These are phyloP conservation scores for Gastrolobium villosum DNA, from an alignment of 306 rosid species.

Conservation along the genomic window DNA sequence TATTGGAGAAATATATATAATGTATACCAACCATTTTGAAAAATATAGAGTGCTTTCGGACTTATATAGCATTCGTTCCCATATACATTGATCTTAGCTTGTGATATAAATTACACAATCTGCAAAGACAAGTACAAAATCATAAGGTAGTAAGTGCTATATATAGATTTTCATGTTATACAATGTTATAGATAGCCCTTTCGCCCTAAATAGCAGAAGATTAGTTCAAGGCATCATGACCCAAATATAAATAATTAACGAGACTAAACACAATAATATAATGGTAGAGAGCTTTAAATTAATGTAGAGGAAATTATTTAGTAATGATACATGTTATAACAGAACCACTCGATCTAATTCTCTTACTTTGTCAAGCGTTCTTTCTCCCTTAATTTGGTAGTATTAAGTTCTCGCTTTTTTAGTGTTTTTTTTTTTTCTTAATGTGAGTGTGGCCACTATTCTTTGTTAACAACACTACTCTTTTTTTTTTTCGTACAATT, in stretches of 20 bases:
- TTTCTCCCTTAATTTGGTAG: background rate
- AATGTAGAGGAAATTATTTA: conserved; percentile 49
- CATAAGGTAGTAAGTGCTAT: background rate
- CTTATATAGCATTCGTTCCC: conserved; percentile 14
- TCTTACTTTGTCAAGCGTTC: background rate
- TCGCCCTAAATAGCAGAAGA: background rate
- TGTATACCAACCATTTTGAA: background rate
- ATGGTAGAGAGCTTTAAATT: conserved; percentile 19
- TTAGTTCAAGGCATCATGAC: conserved; percentile 23
- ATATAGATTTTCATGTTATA: conserved; percentile 4
- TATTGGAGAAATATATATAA: background rate
- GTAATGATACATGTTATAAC: conserved; percentile 42
- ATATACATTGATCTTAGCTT: background rate
- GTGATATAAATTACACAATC: conserved; percentile 16
- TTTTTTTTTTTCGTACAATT: too few species aligned
- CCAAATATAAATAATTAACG: conserved; percentile 20
- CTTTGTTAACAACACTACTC: too few species aligned
- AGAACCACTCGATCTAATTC: background rate
- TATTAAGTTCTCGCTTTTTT: too few species aligned
- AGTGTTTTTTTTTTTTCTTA: too few species aligned
- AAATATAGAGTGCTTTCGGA: background rate
- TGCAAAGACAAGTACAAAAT: conserved; percentile 2
- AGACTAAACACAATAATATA: background rate
- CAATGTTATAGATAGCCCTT: conserved; percentile 3
- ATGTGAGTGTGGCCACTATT: too few species aligned